phyloP scores from a whole-genome alignment of 2,329 filamentous ascomycete species.

The Fusarium fracticaudum region DNA sequence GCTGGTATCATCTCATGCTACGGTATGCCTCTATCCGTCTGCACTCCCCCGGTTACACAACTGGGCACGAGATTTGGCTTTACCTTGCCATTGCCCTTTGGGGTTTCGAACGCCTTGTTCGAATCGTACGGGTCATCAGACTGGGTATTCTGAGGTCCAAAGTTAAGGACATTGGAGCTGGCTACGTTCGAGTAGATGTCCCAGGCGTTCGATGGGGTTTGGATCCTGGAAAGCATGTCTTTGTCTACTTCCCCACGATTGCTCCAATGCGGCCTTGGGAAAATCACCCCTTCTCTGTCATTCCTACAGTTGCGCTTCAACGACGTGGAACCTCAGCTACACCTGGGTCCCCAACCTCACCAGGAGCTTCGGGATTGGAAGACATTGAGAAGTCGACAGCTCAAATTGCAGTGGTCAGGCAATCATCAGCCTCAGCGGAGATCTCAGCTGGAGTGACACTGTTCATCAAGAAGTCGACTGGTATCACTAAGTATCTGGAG shows the following conservation, averaged over 20 bases:
- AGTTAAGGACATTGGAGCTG: constrained; percentile 12
- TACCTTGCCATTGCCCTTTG: constrained; percentile 44
- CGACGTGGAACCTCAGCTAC: not conserved
- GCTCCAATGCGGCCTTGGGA: constrained; percentile 5
- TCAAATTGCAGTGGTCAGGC: not conserved
- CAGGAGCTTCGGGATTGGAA: not conserved
- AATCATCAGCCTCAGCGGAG: not conserved
- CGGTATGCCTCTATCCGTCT: constrained; percentile 40
- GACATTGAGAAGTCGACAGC: not conserved
- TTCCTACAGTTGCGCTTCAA: constrained; percentile 3
- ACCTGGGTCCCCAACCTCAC: not conserved
- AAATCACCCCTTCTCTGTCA: constrained; percentile 12
- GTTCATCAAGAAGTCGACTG: constrained; percentile 4
- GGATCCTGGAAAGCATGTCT: constrained; percentile 11
- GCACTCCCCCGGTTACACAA: constrained; percentile 40
- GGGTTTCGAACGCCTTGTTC: constrained; percentile 44
- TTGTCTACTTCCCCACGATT: constrained; percentile 13
- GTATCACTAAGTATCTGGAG: constrained; percentile 3
- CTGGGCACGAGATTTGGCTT: constrained; percentile 54
- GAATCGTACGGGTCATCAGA: constrained; percentile 33
- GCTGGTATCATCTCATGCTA: constrained; percentile 54
- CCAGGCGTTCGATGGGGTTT: not conserved
- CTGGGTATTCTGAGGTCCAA: constrained; percentile 34
- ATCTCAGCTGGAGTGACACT: constrained; percentile 1
- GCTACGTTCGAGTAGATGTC: not conserved